Evolutionary conservation across 805 yeast genomes (phyloP), one percentile per base, ranked within the genome.

Genomic region (Sporopachydermia quercuum): DNA sequence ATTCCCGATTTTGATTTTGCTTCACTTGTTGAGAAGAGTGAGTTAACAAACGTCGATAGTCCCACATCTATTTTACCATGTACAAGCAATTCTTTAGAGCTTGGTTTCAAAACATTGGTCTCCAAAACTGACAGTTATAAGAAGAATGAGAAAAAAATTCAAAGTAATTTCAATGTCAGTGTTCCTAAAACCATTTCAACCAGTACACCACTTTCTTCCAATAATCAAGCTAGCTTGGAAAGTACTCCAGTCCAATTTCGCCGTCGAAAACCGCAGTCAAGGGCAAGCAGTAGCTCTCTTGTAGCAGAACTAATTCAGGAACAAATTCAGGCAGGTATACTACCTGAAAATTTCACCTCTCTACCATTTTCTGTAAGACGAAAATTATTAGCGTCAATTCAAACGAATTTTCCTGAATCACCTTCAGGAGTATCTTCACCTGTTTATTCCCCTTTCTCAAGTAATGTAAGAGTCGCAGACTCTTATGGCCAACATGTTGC

Each of bases 1-100:
- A 68, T 82, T 13, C 89, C 89, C 0, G 82, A 78, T 37, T 61
- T 81, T 18, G 76, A 76, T 48, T 77, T 76, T 45, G 60, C 30
- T n/a, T 8, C 30, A 8, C 30, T 23, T 23, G 30, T 23, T 8
- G 30, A 23, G 13, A 54, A n/a, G 49, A 65, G 34, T 65, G 69
- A 17, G 55, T 73, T 1, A 54, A 60, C 39, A 60, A 62, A 40
- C 76, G 81, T 81, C 62, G 62, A 39, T 49, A 49, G 19, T 46
- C 49, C 15, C 45, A 43, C 27, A 41, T n/a, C 30, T 23, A 37
- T 41, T 27, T 16, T 40, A 40, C 18, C 37, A 16, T 47, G 45
- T 14, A 35, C 33, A 5, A 45, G 44, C 15, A 41, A 45, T 15
- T 48, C 55, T 0, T n/a, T n/a, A n/a, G n/a, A n/a, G n/a, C n/a